Conservation (phyloP, 495 filamentous ascomycete genomes). For the Elaphomyces granulatus region DNA sequence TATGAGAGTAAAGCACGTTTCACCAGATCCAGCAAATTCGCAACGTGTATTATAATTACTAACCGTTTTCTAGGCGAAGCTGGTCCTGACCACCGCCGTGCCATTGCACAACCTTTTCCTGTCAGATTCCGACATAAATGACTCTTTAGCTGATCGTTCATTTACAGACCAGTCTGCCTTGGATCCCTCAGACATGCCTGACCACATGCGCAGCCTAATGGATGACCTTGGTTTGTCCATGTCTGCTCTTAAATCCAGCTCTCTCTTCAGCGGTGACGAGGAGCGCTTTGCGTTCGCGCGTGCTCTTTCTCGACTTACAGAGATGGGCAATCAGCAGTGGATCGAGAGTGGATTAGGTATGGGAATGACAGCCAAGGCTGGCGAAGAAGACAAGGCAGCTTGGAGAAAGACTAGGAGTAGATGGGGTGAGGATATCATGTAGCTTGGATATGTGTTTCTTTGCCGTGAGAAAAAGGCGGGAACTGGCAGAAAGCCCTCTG, state of each 20-base stretch:
- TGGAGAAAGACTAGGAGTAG: slow-evolving; percentile 51
- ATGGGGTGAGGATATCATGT: slow-evolving; percentile 66
- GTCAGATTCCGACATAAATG: slow-evolving; percentile 56
- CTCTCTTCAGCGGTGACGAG: slow-evolving; percentile 87
- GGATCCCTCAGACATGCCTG: slow-evolving; percentile 49
- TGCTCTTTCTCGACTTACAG: slow-evolving; percentile 65
- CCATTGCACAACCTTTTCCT: slow-evolving; percentile 80
- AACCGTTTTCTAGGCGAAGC: slow-evolving; percentile 49
- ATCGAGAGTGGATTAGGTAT: slow-evolving; percentile 78
- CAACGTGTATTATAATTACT: background rate
- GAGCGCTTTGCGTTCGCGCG: slow-evolving; percentile 92
- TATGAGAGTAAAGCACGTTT: slow-evolving; percentile 56
- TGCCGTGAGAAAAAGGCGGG: too few species aligned
- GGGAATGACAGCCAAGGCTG: slow-evolving; percentile 43
- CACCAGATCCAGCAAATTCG: background rate
- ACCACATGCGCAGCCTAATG: slow-evolving; percentile 82
- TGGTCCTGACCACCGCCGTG: slow-evolving; percentile 80
- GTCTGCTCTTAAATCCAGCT: slow-evolving; percentile 68
- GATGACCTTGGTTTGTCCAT: slow-evolving; percentile 85
- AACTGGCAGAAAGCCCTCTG: too few species aligned
- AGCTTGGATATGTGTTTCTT: too few species aligned
- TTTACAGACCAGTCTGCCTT: slow-evolving; percentile 13
- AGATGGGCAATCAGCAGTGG: slow-evolving; percentile 95
- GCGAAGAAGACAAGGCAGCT: slow-evolving; percentile 45
- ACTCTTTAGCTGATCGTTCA: slow-evolving; percentile 12